These are phyloP conservation scores for Tuber magnatum DNA, from an alignment of 495 filamentous ascomycete species.

Conservation along the genomic window DNA sequence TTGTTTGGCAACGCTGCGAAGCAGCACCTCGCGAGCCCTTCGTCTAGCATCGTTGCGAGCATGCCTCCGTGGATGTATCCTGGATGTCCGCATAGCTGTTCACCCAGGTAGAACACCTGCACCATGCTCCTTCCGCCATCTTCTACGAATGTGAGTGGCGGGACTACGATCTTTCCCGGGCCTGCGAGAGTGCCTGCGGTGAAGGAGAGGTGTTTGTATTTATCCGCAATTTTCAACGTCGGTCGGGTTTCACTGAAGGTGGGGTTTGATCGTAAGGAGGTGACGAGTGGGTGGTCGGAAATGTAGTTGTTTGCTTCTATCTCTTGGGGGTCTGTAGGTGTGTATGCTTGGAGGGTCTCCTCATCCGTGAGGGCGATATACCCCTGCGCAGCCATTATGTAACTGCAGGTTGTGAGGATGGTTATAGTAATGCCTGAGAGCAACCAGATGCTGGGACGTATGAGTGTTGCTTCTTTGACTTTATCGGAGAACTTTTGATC, in stretches of 20 bases:
- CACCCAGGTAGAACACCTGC: slow-evolving; percentile 70
- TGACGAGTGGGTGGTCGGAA: slow-evolving; percentile 63
- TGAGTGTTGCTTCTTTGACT: slow-evolving; percentile 27
- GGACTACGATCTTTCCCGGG: slow-evolving; percentile 68
- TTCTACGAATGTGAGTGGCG: slow-evolving; percentile 70
- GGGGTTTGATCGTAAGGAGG: slow-evolving; percentile 58
- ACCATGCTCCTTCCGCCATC: slow-evolving; percentile 63
- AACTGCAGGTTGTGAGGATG: slow-evolving; percentile 20
- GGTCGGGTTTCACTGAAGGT: slow-evolving; percentile 72
- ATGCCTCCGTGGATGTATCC: slow-evolving; percentile 89
- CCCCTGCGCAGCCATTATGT: slow-evolving; percentile 35
- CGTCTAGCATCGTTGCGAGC: slow-evolving; percentile 85
- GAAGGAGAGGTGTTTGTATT: slow-evolving; percentile 62
- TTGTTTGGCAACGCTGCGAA: slow-evolving; percentile 84
- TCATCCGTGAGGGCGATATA: slow-evolving; percentile 52
- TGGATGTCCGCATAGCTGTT: slow-evolving; percentile 79
- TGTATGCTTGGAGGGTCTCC: slow-evolving; percentile 63
- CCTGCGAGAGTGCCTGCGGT: slow-evolving; percentile 76
- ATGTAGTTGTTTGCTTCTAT: slow-evolving; percentile 64
- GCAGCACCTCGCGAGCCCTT: slow-evolving; percentile 82
- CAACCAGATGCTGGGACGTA: slow-evolving; percentile 32
- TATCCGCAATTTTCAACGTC: slow-evolving; percentile 70
- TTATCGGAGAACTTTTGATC: slow-evolving; percentile 25
- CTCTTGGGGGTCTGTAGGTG: slow-evolving; percentile 54
- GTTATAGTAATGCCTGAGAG: slow-evolving; percentile 29